phyloP scores from a whole-genome alignment of 768 basidiomycete genomes.

The Trichaptum fuscoviolaceum region DNA sequence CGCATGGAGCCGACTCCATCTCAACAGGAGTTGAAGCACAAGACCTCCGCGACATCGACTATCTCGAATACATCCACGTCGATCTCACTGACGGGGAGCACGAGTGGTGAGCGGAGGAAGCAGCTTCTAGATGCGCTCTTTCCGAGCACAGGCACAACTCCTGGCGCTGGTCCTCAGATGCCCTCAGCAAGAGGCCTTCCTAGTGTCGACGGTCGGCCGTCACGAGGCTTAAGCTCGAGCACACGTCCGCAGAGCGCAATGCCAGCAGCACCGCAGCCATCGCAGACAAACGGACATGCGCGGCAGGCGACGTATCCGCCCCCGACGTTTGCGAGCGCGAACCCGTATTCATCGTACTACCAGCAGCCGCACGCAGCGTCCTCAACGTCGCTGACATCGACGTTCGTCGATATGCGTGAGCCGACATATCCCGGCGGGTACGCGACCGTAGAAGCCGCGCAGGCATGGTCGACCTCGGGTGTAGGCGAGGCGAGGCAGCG shows the following conservation, averaged over 20 bases:
- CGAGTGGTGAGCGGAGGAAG: not conserved
- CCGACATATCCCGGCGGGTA: not conserved
- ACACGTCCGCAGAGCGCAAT: not conserved
- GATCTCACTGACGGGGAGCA: not conserved
- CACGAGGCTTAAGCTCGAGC: not conserved
- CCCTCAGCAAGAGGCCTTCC: not conserved
- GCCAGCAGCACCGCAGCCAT: not conserved
- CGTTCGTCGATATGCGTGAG: not conserved
- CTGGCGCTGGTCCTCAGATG: not conserved
- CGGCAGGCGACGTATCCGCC: not conserved
- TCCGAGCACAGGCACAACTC: not conserved
- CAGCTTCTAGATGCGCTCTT: not conserved
- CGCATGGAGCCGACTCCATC: not conserved
- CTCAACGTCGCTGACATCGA: not conserved
- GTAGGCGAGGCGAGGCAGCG: not conserved
- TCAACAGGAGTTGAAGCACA: not conserved
- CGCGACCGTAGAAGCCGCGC: not conserved
- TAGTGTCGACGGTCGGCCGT: not conserved
- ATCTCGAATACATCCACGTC: not conserved
- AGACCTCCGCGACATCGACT: not conserved
- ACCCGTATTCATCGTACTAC: not conserved
- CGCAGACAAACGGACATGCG: not conserved
- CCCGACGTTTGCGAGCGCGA: not conserved
- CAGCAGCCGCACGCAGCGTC: not conserved
- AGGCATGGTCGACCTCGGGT: not conserved